Evolutionary conservation across 768 basidiomycete species (phyloP).

Genomic region (Dentipellis sp.): DNA sequence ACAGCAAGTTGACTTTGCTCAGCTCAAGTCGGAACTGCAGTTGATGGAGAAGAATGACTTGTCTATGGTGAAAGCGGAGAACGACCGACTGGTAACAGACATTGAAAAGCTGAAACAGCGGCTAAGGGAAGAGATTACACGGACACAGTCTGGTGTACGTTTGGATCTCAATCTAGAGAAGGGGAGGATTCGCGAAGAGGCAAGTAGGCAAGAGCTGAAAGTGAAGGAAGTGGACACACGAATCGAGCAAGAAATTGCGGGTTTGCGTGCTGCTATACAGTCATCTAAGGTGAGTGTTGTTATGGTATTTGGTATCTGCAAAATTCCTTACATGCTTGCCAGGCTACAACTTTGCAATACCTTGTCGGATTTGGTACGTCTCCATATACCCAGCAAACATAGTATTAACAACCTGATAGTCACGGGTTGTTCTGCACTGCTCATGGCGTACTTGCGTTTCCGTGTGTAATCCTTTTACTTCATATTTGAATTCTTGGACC

Average conservation of each 20-base stretch:
- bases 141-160: slow-evolving; percentile 88
- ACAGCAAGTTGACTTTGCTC: slow-evolving; percentile 94
- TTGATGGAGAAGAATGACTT: slow-evolving; percentile 96
- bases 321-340: not conserved
- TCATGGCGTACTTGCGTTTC: slow-evolving; percentile 86
- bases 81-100: slow-evolving; percentile 84
- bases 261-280: slow-evolving; percentile 73
- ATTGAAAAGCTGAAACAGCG: slow-evolving; percentile 94
- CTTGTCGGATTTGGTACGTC: slow-evolving; percentile 76
- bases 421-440: slow-evolving; percentile 75
- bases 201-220: slow-evolving; percentile 85
- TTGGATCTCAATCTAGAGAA: slow-evolving; percentile 96
- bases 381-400: not conserved
- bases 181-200: slow-evolving; percentile 90
- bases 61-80: slow-evolving; percentile 91
- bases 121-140: slow-evolving; percentile 82
- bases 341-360: slow-evolving; percentile 84
- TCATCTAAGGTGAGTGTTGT: slow-evolving; percentile 63
- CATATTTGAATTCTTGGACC: not conserved
- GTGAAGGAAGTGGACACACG: slow-evolving; percentile 96
- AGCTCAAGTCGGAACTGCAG: slow-evolving; percentile 93
- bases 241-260: slow-evolving; percentile 94
- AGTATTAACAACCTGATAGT: slow-evolving; percentile 34
- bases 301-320: not conserved
- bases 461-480: slow-evolving; percentile 22